phyloP scores from a whole-genome alignment of 768 basidiomycete species.

The Tricholoma matsutake region DNA sequence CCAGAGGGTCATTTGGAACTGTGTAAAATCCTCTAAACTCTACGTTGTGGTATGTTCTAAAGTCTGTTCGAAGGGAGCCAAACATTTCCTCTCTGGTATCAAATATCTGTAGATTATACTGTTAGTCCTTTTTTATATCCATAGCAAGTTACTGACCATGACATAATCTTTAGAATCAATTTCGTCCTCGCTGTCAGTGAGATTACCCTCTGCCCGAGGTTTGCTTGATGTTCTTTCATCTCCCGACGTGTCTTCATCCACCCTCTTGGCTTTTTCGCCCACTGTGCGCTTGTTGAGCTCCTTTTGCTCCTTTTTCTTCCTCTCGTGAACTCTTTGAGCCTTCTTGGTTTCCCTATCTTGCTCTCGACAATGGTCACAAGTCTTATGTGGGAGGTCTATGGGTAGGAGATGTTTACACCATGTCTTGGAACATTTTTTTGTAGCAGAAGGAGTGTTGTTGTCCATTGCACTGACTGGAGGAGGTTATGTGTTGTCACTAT shows the following conservation, averaged over 20 bases:
- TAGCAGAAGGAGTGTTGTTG: background rate
- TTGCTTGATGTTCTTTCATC: background rate
- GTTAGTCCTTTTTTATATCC: background rate
- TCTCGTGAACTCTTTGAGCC: background rate
- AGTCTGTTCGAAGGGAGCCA: background rate
- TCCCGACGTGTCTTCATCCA: background rate
- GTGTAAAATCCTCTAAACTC: no score
- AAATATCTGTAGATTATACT: background rate
- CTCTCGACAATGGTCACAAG: no score
- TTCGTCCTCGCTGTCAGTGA: background rate
- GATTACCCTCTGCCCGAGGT: background rate
- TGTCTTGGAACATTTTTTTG: background rate
- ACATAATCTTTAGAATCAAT: background rate
- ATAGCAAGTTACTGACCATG: background rate
- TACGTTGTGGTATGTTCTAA: background rate
- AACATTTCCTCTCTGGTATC: no score
- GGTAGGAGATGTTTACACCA: background rate
- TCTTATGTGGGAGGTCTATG: background rate
- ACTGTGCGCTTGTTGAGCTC: background rate
- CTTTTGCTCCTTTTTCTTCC: background rate
- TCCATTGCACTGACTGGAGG: conserved; percentile 1
- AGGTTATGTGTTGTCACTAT: background rate
- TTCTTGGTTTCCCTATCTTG: background rate
- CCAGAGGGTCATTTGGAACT: no score
- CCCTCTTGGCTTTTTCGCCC: background rate